These are phyloP conservation scores for Rubus parviflorus DNA, from an alignment of 306 rosid genomes.

Conservation along the genomic window DNA sequence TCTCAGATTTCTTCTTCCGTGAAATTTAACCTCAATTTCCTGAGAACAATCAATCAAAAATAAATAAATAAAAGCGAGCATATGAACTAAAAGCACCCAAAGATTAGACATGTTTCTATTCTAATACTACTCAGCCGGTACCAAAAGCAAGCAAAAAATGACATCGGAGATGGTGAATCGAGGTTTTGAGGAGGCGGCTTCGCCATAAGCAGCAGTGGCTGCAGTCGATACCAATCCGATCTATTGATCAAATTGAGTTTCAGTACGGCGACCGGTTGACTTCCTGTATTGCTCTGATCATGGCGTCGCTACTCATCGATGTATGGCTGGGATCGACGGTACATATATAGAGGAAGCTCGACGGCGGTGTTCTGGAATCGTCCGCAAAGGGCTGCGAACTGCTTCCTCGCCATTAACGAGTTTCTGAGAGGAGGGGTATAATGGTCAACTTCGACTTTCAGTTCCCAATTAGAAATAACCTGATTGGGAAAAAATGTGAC, in stretches of 20 bases:
- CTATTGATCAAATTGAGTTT: conserved; percentile 63
- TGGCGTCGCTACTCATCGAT: conserved; percentile 20
- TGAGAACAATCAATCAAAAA: too few relatives aligned
- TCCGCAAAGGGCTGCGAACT: conserved; percentile 32
- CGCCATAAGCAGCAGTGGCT: conserved; percentile 77
- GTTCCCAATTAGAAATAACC: too few relatives aligned
- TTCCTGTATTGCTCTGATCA: conserved; percentile 16
- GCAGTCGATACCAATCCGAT: conserved; percentile 88
- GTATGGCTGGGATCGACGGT: conserved; percentile 66
- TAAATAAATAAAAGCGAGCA: too few relatives aligned
- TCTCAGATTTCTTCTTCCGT: too few relatives aligned
- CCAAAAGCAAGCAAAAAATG: too few relatives aligned
- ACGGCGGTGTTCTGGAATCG: conserved; percentile 49
- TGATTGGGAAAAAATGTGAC: too few relatives aligned
- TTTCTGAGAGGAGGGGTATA: conserved; percentile 33
- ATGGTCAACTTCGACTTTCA: too few relatives aligned
- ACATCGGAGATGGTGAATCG: conserved; percentile 45
- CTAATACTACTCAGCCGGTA: too few relatives aligned
- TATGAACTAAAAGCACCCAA: too few relatives aligned
- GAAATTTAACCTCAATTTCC: too few relatives aligned
- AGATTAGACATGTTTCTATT: too few relatives aligned
- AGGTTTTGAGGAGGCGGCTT: conserved; percentile 33
- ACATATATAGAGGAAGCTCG: conserved; percentile 78
- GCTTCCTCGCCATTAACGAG: conserved; percentile 41
- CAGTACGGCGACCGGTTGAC: conserved; percentile 60